A percentile compares a stretch with the other conserved stretches of the same genome.
Evolutionary conservation across 345 rosid genomes (phyloP).

Genomic region (Hirschfeldia incana): DNA sequence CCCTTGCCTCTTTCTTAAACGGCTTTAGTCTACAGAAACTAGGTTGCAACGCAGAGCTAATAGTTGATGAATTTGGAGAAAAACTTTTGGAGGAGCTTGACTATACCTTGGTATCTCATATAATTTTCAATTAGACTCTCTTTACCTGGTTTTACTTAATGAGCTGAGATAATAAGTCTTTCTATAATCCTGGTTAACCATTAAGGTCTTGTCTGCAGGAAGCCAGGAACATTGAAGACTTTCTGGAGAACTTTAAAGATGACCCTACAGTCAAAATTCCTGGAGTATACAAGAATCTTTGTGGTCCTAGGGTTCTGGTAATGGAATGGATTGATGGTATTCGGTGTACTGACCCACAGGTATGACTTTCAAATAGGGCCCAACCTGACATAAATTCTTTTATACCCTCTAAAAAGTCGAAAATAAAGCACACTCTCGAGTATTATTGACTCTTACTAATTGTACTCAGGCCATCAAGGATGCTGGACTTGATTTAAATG

Average conservation of each 20-base stretch:
- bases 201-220: slow-evolving; percentile 51
- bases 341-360: slow-evolving; percentile 97
- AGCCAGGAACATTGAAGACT: slow-evolving; percentile 95
- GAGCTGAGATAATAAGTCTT: slow-evolving; percentile 7
- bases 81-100: slow-evolving; percentile 98
- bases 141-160: not conserved
- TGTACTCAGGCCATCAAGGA: slow-evolving; percentile 76
- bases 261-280: slow-evolving; percentile 98
- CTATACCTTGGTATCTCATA: slow-evolving; percentile 77
- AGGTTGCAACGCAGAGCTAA: slow-evolving; percentile 95
- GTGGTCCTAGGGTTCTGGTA: slow-evolving; percentile 89
- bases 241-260: slow-evolving; percentile 84
- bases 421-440: slow-evolving; percentile 8
- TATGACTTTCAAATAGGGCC: slow-evolving; percentile 34
- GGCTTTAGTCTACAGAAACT: slow-evolving; percentile 84
- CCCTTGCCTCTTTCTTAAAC: slow-evolving; percentile 89
- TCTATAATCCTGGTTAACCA: slow-evolving; percentile 15
- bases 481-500: slow-evolving; percentile 86
- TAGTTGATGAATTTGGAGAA: slow-evolving; percentile 98
- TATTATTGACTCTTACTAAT: slow-evolving; percentile 15
- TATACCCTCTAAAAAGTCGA: slow-evolving; percentile 21
- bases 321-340: slow-evolving; percentile 99
- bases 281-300: slow-evolving; percentile 74
- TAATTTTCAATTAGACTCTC: slow-evolving; percentile 21
- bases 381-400: slow-evolving; percentile 11